Conservation (phyloP, 306 rosid species). For the Sphenostylis stenocarpa region DNA sequence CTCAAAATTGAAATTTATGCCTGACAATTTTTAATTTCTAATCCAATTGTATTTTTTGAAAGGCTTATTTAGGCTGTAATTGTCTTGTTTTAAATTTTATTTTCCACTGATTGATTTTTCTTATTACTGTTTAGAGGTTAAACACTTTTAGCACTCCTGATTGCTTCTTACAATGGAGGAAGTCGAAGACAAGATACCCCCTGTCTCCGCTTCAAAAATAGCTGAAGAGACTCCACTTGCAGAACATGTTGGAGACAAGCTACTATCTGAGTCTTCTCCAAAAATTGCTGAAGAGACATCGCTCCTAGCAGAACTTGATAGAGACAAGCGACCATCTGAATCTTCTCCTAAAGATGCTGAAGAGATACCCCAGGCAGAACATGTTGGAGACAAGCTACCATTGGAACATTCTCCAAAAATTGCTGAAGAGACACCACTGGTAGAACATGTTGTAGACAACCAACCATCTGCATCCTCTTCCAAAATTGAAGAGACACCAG, state of each 20-base stretch:
- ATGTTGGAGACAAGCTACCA: conserved; percentile 35
- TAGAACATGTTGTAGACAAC: neutral
- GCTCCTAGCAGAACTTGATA: conserved; percentile 1
- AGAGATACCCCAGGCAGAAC: conserved; percentile 33
- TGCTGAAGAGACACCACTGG: conserved; percentile 18
- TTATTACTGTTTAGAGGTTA: conserved; percentile 39
- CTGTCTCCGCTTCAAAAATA: conserved; percentile 36
- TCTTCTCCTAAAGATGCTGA: conserved; percentile 22
- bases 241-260: conserved; percentile 36
- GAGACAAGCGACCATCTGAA: conserved; percentile 12
- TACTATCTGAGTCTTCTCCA: conserved; percentile 37
- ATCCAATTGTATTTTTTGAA: conserved; percentile 9
- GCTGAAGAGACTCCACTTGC: conserved; percentile 37
- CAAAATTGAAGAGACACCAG: conserved; percentile 29
- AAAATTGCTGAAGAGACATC: conserved; percentile 16
- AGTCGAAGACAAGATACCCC: conserved; percentile 46
- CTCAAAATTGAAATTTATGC: conserved; percentile 21
- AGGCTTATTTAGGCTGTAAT: neutral
- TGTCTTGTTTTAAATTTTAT: conserved; percentile 18
- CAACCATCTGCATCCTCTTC: conserved; percentile 28
- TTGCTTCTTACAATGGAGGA: conserved; percentile 63
- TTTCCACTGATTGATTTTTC: conserved; percentile 27
- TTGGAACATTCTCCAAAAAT: conserved; percentile 22
- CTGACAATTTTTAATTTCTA: neutral
- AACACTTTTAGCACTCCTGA: conserved; percentile 35